Evolutionary conservation across 495 filamentous ascomycete genomes (phyloP).

Genomic region (Annulohypoxylon nitens): DNA sequence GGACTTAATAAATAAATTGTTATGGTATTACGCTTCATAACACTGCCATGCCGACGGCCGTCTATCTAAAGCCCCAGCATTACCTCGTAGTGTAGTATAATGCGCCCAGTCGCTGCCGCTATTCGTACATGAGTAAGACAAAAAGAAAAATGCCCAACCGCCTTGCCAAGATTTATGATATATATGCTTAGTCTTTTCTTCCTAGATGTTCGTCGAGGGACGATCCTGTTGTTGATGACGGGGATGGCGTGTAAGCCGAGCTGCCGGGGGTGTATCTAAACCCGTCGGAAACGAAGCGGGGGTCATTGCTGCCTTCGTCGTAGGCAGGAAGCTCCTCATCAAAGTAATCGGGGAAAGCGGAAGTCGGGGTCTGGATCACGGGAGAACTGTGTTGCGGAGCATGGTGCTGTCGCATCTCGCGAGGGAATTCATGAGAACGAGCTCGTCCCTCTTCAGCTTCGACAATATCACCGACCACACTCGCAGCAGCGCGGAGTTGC

Average conservation of each 20-base stretch:
- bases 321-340: constrained; percentile 56
- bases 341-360: constrained; percentile 50
- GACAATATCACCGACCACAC: constrained; percentile 61
- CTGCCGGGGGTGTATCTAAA: constrained; percentile 53
- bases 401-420: constrained; percentile 24
- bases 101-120: neutral
- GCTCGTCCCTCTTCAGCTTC: constrained; percentile 58
- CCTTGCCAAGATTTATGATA: neutral
- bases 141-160: neutral
- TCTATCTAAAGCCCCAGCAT: constrained; percentile 14
- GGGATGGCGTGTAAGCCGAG: constrained; percentile 38
- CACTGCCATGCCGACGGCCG: constrained; percentile 1
- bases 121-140: constrained; percentile 17
- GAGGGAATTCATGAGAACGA: constrained; percentile 31
- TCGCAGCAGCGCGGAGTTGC: constrained; percentile 61
- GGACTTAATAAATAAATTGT: neutral
- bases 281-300: constrained; percentile 52
- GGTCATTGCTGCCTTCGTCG: constrained; percentile 50
- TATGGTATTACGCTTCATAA: constrained; percentile 19
- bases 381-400: constrained; percentile 29
- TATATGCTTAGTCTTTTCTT: constrained; percentile 38
- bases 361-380: constrained; percentile 46
- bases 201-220: constrained; percentile 50
- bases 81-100: constrained; percentile 6
- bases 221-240: constrained; percentile 37